Base-by-base conservation (phyloP, 441 rosid species). In the Gossypium aridum region DNA sequence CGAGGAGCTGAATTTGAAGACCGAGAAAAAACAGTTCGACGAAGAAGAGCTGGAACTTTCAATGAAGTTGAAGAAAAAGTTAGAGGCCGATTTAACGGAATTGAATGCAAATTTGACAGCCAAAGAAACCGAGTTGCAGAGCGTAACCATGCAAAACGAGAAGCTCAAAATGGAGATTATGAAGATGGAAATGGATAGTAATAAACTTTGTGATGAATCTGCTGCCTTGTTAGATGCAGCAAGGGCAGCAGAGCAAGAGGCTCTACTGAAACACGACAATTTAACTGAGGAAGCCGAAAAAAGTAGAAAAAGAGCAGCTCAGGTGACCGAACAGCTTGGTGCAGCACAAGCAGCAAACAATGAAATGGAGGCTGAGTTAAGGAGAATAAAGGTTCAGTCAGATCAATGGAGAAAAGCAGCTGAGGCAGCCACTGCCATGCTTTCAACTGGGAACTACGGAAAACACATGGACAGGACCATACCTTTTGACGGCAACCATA, bases 401-500 rank as follows among this genome's bases (percentile, higher is more conserved):
- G 94, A 96, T 78, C 99, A 92, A 74, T 92, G 99, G 99, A 89
- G 99, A 86, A 96, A 96, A 84, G 98, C 99, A 6, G 99, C 97
- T 0, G 98, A 93, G 85, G 98, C 97, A 3, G 98, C 99, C 0
- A 91, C 98, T 13, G 78, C 97, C 34, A 91, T 93, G 87, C 84
- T 96, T 65, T 82, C 95, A 14, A 77, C 87, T 4, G 92, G 92
- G 63, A 90, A 87, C 84, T 86, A 87, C 34, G 96, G 97, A 64
- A 91, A 89, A 83, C 76, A 82, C 10, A 83, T 75, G 37, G 94
- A 92, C 75, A 84, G 91, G 75, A 68, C 91, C 0, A 85, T 89
- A 31, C 86, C 98, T 4, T 78, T 90, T 17, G 96, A 91, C 71
- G 71, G 73, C 75, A 73, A 31, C 79, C 83, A 81, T 66, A 87